Evolutionary conservation across 768 basidiomycete species (phyloP).

Genomic region (Pleurotus tuoliensis): DNA sequence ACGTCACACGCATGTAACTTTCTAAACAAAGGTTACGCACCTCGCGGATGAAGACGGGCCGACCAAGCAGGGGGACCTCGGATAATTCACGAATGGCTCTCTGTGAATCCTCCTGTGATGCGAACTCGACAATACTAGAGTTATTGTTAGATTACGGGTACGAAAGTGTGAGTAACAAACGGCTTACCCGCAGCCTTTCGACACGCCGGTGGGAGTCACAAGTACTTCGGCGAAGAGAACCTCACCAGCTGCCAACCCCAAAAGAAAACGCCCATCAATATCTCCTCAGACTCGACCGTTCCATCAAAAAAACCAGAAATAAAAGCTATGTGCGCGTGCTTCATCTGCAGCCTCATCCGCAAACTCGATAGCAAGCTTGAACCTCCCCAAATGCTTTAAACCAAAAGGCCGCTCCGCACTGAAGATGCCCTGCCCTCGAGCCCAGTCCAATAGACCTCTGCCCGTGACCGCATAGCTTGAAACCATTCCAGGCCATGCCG

Average conservation of each 20-base stretch:
- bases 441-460: slow-evolving; percentile 11
- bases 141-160: slow-evolving; percentile 11
- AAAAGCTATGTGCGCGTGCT: slow-evolving; percentile 16
- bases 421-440: not conserved
- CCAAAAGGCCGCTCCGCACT: slow-evolving; percentile 4
- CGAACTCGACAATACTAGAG: slow-evolving; percentile 90
- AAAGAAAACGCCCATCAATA: slow-evolving; percentile 86
- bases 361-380: slow-evolving; percentile 18
- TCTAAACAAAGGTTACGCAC: slow-evolving; percentile 35
- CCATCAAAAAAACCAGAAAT: slow-evolving; percentile 42
- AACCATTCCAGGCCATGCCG: slow-evolving; percentile 21
- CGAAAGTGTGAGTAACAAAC: not conserved
- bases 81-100: slow-evolving; percentile 87
- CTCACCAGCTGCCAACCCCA: slow-evolving; percentile 90
- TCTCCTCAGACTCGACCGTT: slow-evolving; percentile 66
- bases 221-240: slow-evolving; percentile 99
- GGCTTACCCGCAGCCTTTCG: slow-evolving; percentile 98
- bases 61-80: slow-evolving; percentile 85
- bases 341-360: slow-evolving; percentile 19
- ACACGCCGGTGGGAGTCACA: slow-evolving; percentile 91
- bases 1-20: not conserved
- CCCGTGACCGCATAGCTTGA: slow-evolving; percentile 13
- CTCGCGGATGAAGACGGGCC: slow-evolving; percentile 96
- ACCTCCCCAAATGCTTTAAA: slow-evolving; percentile 24
- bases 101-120: slow-evolving; percentile 84